Percentiles rank a stretch among this genome's conserved stretches.
Evolutionary conservation across 257 asterid species (phyloP).

Genomic region (Nicotiana undulata): DNA sequence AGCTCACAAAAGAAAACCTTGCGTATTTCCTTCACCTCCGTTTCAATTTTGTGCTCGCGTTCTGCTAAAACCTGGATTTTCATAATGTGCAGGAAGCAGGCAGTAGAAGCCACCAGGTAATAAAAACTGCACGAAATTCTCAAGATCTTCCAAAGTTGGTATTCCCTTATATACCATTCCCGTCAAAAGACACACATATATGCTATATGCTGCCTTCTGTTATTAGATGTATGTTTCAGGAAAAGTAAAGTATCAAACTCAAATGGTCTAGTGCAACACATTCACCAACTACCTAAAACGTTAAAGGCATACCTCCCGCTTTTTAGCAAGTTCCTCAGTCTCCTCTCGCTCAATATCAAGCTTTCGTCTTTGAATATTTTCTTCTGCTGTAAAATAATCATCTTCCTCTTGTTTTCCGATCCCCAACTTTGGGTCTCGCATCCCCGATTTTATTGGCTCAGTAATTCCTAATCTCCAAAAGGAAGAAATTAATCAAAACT

Average conservation of each 20-base stretch:
- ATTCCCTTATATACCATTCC: conserved; percentile 83
- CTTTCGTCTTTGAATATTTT: conserved; percentile 90
- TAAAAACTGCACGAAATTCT: conserved; percentile 98
- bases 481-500: conserved; percentile 1
- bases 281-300: conserved; percentile 20
- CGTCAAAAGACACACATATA: conserved; percentile 89
- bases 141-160: conserved; percentile 92
- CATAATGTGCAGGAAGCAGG: conserved; percentile 99
- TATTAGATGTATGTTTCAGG: conserved; percentile 70
- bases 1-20: conserved; percentile 96
- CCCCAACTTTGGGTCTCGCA: conserved; percentile 84
- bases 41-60: conserved; percentile 90
- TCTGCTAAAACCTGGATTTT: conserved; percentile 99
- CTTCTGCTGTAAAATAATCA: conserved; percentile 94
- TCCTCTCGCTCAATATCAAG: conserved; percentile 92
- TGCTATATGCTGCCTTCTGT: conserved; percentile 97
- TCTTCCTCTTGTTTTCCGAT: conserved; percentile 99
- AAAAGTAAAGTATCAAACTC: conserved; percentile 58
- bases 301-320: conserved; percentile 83
- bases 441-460: conserved; percentile 96
- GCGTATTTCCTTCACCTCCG: conserved; percentile 91
- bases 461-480: conserved; percentile 48
- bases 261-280: conserved; percentile 28
- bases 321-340: conserved; percentile 82
- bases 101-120: conserved; percentile 99